These are phyloP conservation scores for Takakia lepidozioides DNA, from an alignment of 225 moss, liverwort and hornwort species.

Conservation along the genomic window DNA sequence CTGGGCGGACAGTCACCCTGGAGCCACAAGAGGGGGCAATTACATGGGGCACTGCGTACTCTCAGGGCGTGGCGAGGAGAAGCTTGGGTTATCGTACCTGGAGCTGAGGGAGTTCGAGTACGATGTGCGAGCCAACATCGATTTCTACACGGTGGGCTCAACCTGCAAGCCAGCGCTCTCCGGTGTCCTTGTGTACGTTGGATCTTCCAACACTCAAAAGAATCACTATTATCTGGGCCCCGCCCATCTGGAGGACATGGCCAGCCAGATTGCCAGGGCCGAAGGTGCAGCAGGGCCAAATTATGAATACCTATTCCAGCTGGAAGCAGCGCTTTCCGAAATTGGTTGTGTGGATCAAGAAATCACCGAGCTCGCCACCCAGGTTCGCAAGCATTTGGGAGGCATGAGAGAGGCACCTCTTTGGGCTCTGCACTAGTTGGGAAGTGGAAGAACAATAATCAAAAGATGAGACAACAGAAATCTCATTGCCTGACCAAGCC, in stretches of 20 bases:
- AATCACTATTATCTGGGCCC: constrained; percentile 29
- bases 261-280: constrained; percentile 49
- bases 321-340: constrained; percentile 29
- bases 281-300: too few species aligned
- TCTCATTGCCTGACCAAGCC: too few species aligned
- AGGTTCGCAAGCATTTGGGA: too few species aligned
- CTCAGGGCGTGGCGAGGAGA: constrained; percentile 34
- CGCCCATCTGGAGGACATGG: constrained; percentile 41
- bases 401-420: too few species aligned
- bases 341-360: too few species aligned
- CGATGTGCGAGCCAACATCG: constrained; percentile 20
- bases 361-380: too few species aligned
- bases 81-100: constrained; percentile 30
- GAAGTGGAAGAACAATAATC: too few species aligned
- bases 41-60: constrained; percentile 51
- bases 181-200: constrained; percentile 44
- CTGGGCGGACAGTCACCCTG: constrained; percentile 42
- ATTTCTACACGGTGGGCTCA: constrained; percentile 32
- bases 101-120: constrained; percentile 36
- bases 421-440: too few species aligned
- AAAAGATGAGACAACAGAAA: too few species aligned
- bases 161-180: constrained; percentile 24
- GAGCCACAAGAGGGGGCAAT: constrained; percentile 26
- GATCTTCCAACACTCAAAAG: constrained; percentile 13
- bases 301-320: constrained; percentile 26